A percentile compares a stretch with the other conserved stretches of the same genome.
Conservation (phyloP, 768 basidiomycete species). For the Exidia glandulosa region DNA sequence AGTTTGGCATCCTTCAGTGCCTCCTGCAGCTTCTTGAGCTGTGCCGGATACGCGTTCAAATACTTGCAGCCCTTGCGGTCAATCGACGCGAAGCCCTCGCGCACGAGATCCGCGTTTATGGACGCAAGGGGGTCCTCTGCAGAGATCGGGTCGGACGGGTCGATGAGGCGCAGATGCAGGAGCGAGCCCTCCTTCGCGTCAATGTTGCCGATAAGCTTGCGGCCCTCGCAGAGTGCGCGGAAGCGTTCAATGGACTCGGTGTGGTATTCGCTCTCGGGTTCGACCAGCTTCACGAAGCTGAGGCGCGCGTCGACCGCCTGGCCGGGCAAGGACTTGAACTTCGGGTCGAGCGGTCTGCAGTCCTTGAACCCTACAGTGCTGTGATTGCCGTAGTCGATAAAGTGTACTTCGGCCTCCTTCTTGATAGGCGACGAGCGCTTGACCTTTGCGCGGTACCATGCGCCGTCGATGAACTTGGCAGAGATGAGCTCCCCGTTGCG, state of each 20-base stretch:
- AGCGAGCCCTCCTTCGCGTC: conserved; percentile 72
- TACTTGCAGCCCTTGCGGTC: conserved; percentile 74
- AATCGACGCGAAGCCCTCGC: conserved; percentile 75
- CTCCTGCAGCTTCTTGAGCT: conserved; percentile 53
- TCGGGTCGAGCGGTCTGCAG: conserved; percentile 79
- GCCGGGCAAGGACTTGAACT: conserved; percentile 81
- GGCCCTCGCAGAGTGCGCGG: conserved; percentile 80
- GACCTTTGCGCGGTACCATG: conserved; percentile 94
- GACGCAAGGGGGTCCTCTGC: conserved; percentile 60
- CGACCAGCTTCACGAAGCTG: conserved; percentile 80
- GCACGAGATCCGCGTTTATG: conserved; percentile 81
- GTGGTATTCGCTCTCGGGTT: conserved; percentile 77
- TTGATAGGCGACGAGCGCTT: conserved; percentile 77
- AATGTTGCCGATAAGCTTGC: conserved; percentile 91
- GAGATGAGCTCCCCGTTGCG: conserved; percentile 84
- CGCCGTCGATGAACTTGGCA: conserved; percentile 86
- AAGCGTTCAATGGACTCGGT: conserved; percentile 79
- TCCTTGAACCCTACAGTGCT: conserved; percentile 74
- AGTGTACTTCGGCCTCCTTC: conserved; percentile 89
- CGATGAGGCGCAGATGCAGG: conserved; percentile 86
- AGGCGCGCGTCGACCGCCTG: conserved; percentile 93
- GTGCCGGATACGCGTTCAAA: conserved; percentile 53
- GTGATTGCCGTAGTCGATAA: conserved; percentile 94
- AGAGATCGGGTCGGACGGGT: conserved; percentile 63
- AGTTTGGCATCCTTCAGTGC: conserved; percentile 56